Base-by-base conservation (phyloP, 1,284 basidiomycete species). In the Heterobasidion parviporum region DNA sequence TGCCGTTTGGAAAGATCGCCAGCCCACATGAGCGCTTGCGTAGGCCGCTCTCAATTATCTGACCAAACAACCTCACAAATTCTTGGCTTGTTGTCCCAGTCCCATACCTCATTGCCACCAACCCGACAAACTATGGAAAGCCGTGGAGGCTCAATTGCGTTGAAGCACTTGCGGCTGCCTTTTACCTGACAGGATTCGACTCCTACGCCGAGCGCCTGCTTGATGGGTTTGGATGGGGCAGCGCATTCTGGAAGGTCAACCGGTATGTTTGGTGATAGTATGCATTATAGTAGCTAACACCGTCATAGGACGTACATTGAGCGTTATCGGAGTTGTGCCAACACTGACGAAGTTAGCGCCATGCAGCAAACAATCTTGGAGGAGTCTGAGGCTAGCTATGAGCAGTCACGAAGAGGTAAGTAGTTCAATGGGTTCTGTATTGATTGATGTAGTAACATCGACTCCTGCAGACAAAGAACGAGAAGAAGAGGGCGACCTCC, bases 61-160 rank as follows among this genome's bases (percentile, higher is more conserved):
- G 33, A 33, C 33, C 44, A 32, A 36, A 56, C 5, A 4, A 10
- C 15, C 54, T 9, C 7, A 38, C 33, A 53, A n/a, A 20, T 26
- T 33, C 26, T 43, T 44, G 34, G 26, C 54, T 20, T 49, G 49
- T 33, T 45, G 36, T 18, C 38, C 5, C 58, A 97, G 93, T 98
- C 34, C 94, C 94, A 0, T 97, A 95, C 68, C 80, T 98, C 35
- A 72, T 97, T 51, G 94, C 94, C 0, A 89, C 92, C 0, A 98
- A 98, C 68, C 93, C 92, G 0, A 92, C 93, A 35, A 97, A 98
- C 69, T 98, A 97, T 62, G 95, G 95, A 18, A 94, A 93, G 67
- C 94, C 94, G 2, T 93, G 92, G 92, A 75, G 87, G 45, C 72
- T 95, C 49, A 95, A 92, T 66, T 95, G 94, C 59, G 93, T 92